Evolutionary conservation across 2,329 filamentous ascomycete species (phyloP), one percentile per base, ranked within the genome.

Genomic region (Fusarium sulawesiense): DNA sequence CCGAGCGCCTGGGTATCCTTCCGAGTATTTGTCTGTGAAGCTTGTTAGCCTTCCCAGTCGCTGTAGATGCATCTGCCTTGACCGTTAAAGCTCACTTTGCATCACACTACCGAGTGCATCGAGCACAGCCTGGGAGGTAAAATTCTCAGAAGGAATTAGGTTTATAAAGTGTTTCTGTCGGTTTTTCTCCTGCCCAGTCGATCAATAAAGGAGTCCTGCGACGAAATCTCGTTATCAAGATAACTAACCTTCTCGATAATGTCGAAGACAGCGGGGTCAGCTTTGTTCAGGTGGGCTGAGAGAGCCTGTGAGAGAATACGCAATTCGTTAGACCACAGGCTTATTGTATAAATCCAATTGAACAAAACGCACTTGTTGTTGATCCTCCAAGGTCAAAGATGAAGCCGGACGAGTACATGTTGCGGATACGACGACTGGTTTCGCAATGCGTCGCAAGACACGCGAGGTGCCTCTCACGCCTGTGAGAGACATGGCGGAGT

Each of bases 121-220:
- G 59, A 97, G 88, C 21, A 97, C 94, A 30, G 94, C 93, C 80
- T 97, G 93, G 10, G 94, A 97, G 27, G 94, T 97, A 78, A 97
- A 97, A 84, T 97, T 97, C 83, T 97, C 94, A 9, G 94, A 97
- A 21, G 94, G 94, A 73, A 97, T 97, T 61, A 97, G 86, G 82
- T 98, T 98, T 84, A 99, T 97, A 78, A 98, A 99, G 81, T 98
- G 94, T 82, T 97, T 97, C 82, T 99, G 96, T 74, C 96, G 89
- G 73, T 88, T 88, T 88, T 98, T 98, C 86, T 99, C 96, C 93
- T 97, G 37, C 13, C 50, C 13, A 29, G 21, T 37, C 13, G 11
- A 27, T 69, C 37, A 65, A 54, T 34, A 56, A 44, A 25, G n/a
- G 18, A 16, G 11, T 7, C 18, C 16, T 20, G 30, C 18, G n/a